Evolutionary conservation across 257 asterid species (phyloP).

Genomic region (Capsicum chinense): DNA sequence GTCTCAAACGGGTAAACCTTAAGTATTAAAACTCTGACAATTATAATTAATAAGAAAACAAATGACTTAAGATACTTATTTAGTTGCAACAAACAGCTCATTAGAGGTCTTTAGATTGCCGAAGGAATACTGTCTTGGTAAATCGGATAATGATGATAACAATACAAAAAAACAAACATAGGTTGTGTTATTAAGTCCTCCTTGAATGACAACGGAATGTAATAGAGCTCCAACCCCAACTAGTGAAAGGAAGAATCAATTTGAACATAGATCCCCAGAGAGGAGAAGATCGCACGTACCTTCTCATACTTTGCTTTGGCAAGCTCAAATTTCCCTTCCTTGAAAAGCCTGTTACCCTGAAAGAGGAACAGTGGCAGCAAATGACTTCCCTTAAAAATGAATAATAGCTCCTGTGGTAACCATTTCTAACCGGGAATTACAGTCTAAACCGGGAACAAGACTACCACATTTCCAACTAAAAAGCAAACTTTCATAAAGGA

Average conservation of each 20-base stretch:
- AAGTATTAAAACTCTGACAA: background rate
- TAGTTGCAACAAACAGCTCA: background rate
- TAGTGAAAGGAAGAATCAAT: background rate
- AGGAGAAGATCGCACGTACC: constrained; percentile 51
- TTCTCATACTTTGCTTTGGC: constrained; percentile 94
- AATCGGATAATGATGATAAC: background rate
- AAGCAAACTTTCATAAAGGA: background rate
- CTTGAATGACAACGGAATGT: background rate
- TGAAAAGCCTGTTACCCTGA: constrained; percentile 98
- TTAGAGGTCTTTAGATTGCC: background rate
- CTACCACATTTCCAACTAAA: background rate
- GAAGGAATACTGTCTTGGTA: background rate
- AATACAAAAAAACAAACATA: background rate
- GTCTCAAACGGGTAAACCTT: background rate
- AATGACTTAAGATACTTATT: background rate
- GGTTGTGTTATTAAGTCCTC: background rate
- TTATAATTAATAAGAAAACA: background rate
- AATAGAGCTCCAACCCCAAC: constrained; percentile 7
- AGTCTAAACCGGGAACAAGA: background rate
- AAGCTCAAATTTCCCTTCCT: constrained; percentile 90
- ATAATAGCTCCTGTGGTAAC: background rate
- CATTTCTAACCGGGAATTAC: background rate
- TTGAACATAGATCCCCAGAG: background rate
- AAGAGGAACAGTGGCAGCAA: constrained; percentile 35
- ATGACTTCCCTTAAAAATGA: constrained; percentile 1